phyloP scores from a whole-genome alignment of 116 monocot species.

The Papilionanthe hybrid region DNA sequence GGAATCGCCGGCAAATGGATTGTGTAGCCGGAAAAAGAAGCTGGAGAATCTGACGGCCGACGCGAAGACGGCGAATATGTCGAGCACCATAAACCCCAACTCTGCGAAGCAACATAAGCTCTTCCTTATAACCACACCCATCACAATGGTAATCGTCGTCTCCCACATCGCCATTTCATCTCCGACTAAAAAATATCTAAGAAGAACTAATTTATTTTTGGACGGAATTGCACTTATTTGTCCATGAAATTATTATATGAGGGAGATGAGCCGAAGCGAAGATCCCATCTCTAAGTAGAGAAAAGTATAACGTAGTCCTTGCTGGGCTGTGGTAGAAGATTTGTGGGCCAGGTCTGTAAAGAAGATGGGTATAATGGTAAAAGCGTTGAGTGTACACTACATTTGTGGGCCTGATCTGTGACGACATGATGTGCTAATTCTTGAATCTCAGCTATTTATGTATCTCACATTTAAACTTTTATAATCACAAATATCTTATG shows the following conservation, averaged over 20 bases:
- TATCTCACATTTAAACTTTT: too few relatives aligned
- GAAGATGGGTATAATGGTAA: not conserved
- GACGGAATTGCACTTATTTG: not conserved
- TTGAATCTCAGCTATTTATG: not conserved
- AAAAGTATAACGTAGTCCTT: too few relatives aligned
- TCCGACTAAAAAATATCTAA: not conserved
- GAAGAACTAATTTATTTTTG: not conserved
- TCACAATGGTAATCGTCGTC: constrained; percentile 4
- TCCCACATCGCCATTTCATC: constrained; percentile 21
- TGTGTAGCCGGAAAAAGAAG: constrained; percentile 5
- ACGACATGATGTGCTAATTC: not conserved
- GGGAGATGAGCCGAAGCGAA: too few relatives aligned
- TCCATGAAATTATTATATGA: too few relatives aligned
- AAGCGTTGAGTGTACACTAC: not conserved
- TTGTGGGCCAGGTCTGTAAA: not conserved
- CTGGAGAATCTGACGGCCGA: constrained; percentile 18
- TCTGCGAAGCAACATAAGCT: constrained; percentile 27
- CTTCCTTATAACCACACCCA: constrained; percentile 37
- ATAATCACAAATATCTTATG: too few relatives aligned
- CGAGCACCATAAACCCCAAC: constrained; percentile 10
- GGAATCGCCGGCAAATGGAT: not conserved
- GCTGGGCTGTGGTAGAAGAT: too few relatives aligned
- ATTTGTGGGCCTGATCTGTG: not conserved
- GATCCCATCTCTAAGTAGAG: too few relatives aligned
- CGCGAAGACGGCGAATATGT: constrained; percentile 17